Percentiles rank a stretch among this genome's conserved stretches.
These are phyloP conservation scores for Blastobotrys illinoisensis DNA, from an alignment of 1,139 yeast genomes.

Conservation along the genomic window DNA sequence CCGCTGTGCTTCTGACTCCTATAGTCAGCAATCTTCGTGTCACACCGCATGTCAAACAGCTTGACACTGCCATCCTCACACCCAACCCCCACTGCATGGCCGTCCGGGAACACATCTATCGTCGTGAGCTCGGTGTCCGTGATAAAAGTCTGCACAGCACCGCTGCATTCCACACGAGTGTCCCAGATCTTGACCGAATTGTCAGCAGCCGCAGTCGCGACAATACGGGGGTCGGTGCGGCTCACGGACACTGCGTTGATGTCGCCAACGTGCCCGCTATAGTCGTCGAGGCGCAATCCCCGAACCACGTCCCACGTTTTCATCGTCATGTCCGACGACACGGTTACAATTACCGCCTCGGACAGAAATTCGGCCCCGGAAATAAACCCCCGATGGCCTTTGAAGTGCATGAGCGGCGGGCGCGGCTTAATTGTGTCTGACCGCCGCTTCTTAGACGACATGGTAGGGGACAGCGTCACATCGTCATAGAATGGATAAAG, in stretches of 20 bases:
- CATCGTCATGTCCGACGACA: conserved; percentile 82
- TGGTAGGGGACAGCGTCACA: neutral
- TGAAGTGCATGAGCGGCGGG: conserved; percentile 46
- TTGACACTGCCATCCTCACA: conserved; percentile 76
- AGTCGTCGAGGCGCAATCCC: conserved; percentile 51
- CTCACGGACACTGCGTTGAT: conserved; percentile 53
- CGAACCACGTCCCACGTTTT: conserved; percentile 72
- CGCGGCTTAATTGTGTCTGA: conserved; percentile 29
- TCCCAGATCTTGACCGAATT: conserved; percentile 96
- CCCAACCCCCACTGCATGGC: conserved; percentile 52
- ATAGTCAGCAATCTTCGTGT: conserved; percentile 59
- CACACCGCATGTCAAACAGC: conserved; percentile 71
- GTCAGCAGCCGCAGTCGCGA: conserved; percentile 87
- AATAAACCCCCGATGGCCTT: conserved; percentile 80
- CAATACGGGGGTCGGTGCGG: conserved; percentile 44
- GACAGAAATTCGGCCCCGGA: conserved; percentile 66
- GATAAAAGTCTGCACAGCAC: conserved; percentile 56
- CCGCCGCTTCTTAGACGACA: conserved; percentile 3
- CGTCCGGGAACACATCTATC: conserved; percentile 65
- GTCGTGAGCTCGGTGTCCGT: conserved; percentile 66
- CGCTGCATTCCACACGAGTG: conserved; percentile 71
- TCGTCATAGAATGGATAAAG: conserved; percentile 46
- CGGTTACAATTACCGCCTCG: conserved; percentile 54
- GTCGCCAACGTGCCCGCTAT: conserved; percentile 75
- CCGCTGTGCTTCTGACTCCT: conserved; percentile 32